Base-by-base conservation (phyloP, 345 rosid species). In the Salix arbutifolia region DNA sequence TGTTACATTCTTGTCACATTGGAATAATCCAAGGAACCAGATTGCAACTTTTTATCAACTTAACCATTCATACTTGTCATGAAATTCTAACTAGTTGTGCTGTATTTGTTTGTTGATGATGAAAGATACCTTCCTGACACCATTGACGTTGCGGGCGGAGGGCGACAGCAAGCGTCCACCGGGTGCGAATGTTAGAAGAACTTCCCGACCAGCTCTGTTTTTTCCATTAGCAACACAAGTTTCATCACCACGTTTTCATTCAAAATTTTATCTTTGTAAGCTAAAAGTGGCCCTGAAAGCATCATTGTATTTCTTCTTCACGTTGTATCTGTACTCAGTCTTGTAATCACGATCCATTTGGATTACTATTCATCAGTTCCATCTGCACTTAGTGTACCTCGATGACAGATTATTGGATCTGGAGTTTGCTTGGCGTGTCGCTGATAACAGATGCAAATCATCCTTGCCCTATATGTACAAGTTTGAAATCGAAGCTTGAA, bases 81-180 rank as follows among this genome's bases (percentile, higher is more conserved):
- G 19, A 70, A 28, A 31, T 50, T 18, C 69, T 67, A 53, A 78
- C 69, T 60, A 58, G 30, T 66, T 53, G 5, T 58, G 62, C 75
- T 65, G 28, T 69, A 60, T 31, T 11, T 75, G 67, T 65, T 68
- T 76, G 67, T 65, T 80, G 74, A 69, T 79, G 44, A 73, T 71
- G 46, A 33, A 21, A 92, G 97, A 77, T 92, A 91, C 65, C 87
- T 88, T 60, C 96, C 96, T 6, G 97, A 92, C 52, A 88, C 92
- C 72, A 90, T 92, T 9, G 94, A 92, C 78, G 89, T 92, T 44
- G 86, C 23, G 0, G 86, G 86, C 6, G 92, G 94, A 52, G 86
- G 87, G 68, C 78, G 80, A 71, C 87, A 85, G 65, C 94, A 88
- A 38, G 83, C 94, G 77, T 91, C 93, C 10, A 88, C 89, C 18